Evolutionary conservation across 2,329 filamentous ascomycete genomes (phyloP), one percentile per base, ranked within the genome.

Genomic region (Nemania sp.): DNA sequence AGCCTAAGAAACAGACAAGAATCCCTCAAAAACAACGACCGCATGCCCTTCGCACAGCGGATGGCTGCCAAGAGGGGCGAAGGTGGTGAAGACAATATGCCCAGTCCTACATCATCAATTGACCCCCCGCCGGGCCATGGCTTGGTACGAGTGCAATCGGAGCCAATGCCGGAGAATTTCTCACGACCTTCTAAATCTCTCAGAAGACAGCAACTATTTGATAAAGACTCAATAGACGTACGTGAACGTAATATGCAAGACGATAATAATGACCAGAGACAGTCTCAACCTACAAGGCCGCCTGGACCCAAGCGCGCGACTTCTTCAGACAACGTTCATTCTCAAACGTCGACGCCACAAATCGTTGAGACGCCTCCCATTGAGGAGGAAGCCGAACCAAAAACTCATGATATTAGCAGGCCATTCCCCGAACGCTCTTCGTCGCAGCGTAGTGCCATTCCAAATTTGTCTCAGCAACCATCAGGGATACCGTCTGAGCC

Each of bases 1-100:
- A 97, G 93, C 77, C 75, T 97, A 64, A 94, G 90, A 45, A 97
- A 98, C 75, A 83, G 93, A 68, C 90, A 86, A 67, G 80, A 90
- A 59, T 97, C 92, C 76, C 76, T 96, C 63, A 88, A 90, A 52
- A 91, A 88, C 66, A 90, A 90, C 21, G 90, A 95, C 62, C 85
- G 90, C 55, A 80, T 87, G 3, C 87, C 90, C 0, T 89, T 92
- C 67, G 90, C 91, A 1, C 91, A 91, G 74, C 85, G 94, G 40
- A 81, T 87, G 46, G 81, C 81, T 4, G 83, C 85, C 45, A 85
- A 85, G 59, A 83, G 85, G 21, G 79, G 81, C n/a, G 88, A 90
- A 39, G 72, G 78, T 25, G 79, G 80, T n/a, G 78, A 82, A n/a
- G 79, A 81, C 5, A 67, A 63, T 58, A 54, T 52, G 32, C 67